Evolutionary conservation across 139 green algal species (phyloP).

Genomic region (Chlamydomonas sp.): DNA sequence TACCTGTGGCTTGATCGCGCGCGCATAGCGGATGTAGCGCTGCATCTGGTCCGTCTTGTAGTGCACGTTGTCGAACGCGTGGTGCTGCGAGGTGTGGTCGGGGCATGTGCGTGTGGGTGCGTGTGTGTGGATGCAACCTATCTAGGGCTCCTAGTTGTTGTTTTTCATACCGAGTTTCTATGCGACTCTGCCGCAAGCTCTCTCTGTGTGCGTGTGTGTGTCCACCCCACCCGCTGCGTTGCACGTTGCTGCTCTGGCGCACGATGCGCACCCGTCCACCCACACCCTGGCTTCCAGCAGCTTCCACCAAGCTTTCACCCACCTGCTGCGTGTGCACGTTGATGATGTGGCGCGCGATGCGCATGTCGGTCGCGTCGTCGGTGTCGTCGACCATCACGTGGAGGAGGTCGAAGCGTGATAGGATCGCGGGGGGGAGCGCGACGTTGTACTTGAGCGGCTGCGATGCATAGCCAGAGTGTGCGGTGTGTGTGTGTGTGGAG

Average conservation of each 20-base stretch:
- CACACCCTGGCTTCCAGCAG: neutral
- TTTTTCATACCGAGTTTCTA: no score
- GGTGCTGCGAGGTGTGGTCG: no score
- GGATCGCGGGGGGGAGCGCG: constrained; percentile 75
- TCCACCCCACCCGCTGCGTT: no score
- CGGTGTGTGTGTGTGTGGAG: neutral
- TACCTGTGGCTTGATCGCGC: constrained; percentile 74
- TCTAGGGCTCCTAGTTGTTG: no score
- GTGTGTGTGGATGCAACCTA: no score
- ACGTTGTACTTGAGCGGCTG: constrained; percentile 84
- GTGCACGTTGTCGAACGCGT: constrained; percentile 40
- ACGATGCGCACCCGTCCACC: neutral
- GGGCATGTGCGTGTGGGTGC: no score
- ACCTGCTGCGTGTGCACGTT: constrained; percentile 47
- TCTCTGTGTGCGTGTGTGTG: neutral
- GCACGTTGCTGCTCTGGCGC: no score
- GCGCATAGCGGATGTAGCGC: constrained; percentile 89
- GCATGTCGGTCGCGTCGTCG: constrained; percentile 59
- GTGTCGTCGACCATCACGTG: constrained; percentile 94
- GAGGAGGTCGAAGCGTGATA: constrained; percentile 91
- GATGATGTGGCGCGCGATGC: constrained; percentile 80
- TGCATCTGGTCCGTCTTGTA: constrained; percentile 87
- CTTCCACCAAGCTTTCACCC: no score
- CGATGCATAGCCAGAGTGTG: neutral
- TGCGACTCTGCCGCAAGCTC: no score